Evolutionary conservation across 768 basidiomycete genomes (phyloP), one percentile per base, ranked within the genome.

Genomic region (Chlorophyllum brunneum): DNA sequence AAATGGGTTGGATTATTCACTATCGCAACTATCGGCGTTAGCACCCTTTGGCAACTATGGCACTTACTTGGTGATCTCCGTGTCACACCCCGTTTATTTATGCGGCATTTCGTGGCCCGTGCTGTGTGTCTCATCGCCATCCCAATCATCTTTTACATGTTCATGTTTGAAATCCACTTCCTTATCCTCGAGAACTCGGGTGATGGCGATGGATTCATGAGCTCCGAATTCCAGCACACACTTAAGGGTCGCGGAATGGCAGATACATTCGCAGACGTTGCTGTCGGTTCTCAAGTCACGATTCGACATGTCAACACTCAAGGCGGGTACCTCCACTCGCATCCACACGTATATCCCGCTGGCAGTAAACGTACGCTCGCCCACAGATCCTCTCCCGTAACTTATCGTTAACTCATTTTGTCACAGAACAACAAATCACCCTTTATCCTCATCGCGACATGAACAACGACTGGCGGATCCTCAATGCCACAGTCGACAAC

Each of bases 1-100:
- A 99, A 98, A 67, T 98, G 95, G 97, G 95, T 98, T 36, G 97
- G 97, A 8, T 74, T 99, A 18, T 98, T 99, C 72, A 98, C 95
- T 11, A 92, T 98, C 60, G 94, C 97, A 7, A 97, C 95, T 5
- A 72, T 99, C 45, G 97, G 95, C 11, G 63, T 88, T 29, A 85
- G 83, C 61, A 97, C 94, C 2, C 61, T 98, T 29, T 71, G 79
- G 44, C 95, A 94, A 61, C 75, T 99, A 3, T 98, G 97, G 95
- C 63, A 74, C 31, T 80, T 95, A 5, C 80, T 99, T 4, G 97
- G 95, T 4, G 94, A 98, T 64, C 63, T 89, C 24, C 82, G 86
- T 23, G 78, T 98, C 34, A 66, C 89, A 0, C 85, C 93, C 11
- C 73, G 78, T 51, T 64, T 88, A 27, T 98, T 87, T 74, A 71